Evolutionary conservation across 1,284 basidiomycete species (phyloP).

Genomic region (Leccinum ambiguum): DNA sequence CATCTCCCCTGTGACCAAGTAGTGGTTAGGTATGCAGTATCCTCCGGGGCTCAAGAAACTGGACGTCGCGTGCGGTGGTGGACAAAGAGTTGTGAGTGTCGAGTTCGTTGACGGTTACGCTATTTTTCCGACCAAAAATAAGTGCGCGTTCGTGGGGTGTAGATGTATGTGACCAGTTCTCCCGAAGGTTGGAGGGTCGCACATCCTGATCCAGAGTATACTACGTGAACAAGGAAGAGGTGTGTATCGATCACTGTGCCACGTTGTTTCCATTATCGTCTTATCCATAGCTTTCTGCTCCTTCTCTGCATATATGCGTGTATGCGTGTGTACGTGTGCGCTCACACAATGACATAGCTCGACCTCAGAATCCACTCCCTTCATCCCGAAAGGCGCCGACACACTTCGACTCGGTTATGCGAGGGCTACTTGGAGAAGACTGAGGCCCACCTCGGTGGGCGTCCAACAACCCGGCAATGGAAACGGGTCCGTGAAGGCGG

Average conservation of each 20-base stretch:
- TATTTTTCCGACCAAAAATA: background rate
- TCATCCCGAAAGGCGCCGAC: slow-evolving; percentile 16
- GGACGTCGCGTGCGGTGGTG: background rate
- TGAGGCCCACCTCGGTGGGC: slow-evolving; percentile 21
- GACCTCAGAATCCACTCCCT: slow-evolving; percentile 7
- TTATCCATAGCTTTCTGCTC: too few relatives aligned
- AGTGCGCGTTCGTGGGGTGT: too few relatives aligned
- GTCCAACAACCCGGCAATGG: slow-evolving; percentile 1
- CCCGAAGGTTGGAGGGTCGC: slow-evolving; percentile 24
- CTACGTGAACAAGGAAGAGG: slow-evolving; percentile 27
- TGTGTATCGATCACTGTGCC: slow-evolving; percentile 8
- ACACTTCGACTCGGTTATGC: slow-evolving; percentile 13
- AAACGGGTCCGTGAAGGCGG: background rate
- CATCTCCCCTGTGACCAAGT: background rate
- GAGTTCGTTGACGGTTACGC: background rate
- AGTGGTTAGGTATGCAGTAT: slow-evolving; percentile 17
- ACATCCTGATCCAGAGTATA: slow-evolving; percentile 31
- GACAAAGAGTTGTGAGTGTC: slow-evolving; percentile 12
- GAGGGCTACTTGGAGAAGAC: slow-evolving; percentile 9
- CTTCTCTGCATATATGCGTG: background rate
- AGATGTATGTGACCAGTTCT: too few relatives aligned
- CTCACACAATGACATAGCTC: background rate
- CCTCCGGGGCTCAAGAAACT: slow-evolving; percentile 21
- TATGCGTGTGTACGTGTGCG: too few relatives aligned
- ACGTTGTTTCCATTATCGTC: too few relatives aligned